A percentile compares a stretch with the other conserved stretches of the same genome.
These are phyloP conservation scores for Nannizziopsis barbatae DNA, from an alignment of 2,329 filamentous ascomycete genomes.

Conservation along the genomic window DNA sequence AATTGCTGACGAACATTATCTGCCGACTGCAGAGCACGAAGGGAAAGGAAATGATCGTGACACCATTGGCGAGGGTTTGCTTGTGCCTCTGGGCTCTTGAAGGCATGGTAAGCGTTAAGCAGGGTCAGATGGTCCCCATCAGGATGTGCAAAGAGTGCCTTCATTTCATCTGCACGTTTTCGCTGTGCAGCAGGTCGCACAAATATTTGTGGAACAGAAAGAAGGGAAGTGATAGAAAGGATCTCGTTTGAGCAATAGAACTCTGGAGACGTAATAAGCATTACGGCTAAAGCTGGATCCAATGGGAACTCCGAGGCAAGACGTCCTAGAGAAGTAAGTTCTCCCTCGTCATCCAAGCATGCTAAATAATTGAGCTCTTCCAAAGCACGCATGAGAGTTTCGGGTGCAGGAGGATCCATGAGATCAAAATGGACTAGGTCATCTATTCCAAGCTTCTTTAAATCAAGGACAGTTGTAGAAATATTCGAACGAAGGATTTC, in stretches of 20 bases:
- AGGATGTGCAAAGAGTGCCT: slow-evolving; percentile 78
- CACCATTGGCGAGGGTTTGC: slow-evolving; percentile 81
- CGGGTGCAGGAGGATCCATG: slow-evolving; percentile 95
- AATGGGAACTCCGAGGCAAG: slow-evolving; percentile 91
- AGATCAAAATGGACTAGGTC: slow-evolving; percentile 97
- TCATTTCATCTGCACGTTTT: slow-evolving; percentile 95
- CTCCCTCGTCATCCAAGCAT: slow-evolving; percentile 90
- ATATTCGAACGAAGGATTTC: slow-evolving; percentile 93
- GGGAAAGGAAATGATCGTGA: slow-evolving; percentile 88
- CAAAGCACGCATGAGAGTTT: slow-evolving; percentile 94
- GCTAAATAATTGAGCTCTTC: slow-evolving; percentile 97
- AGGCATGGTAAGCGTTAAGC: slow-evolving; percentile 95
- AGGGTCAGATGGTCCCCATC: slow-evolving; percentile 94
- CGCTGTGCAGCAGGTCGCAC: slow-evolving; percentile 73
- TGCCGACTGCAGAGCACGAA: slow-evolving; percentile 76
- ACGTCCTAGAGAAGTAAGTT: slow-evolving; percentile 73
- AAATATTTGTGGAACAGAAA: slow-evolving; percentile 91
- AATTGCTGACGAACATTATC: slow-evolving; percentile 90
- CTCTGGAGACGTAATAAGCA: slow-evolving; percentile 94
- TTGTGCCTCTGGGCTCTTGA: slow-evolving; percentile 64
- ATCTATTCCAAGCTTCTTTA: slow-evolving; percentile 93
- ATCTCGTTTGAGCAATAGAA: slow-evolving; percentile 99
- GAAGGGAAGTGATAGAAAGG: slow-evolving; percentile 80
- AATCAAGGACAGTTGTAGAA: slow-evolving; percentile 83
- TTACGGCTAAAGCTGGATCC: slow-evolving; percentile 86